Evolutionary conservation across 352 stramenopile genomes (phyloP), one percentile per base, ranked within the genome.

Genomic region (Globisporangium uncinulatum): DNA sequence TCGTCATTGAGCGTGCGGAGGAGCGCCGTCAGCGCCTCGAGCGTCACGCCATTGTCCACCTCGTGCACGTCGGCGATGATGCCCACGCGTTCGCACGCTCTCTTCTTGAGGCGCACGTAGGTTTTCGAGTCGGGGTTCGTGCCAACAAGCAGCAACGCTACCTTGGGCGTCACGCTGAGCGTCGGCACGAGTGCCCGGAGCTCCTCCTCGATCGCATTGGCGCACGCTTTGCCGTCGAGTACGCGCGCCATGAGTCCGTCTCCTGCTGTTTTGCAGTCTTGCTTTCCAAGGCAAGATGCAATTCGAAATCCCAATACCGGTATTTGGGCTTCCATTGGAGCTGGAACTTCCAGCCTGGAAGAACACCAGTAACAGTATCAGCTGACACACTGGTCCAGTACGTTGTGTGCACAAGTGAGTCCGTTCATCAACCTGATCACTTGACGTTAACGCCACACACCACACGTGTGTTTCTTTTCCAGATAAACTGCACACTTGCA

Each of bases 101-200:
- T 98, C 71, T 99, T 98, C 73, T 99, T 99, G 46, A 96, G 97
- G 14, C 94, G 83, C 32, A 98, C 94, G 64, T 98, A 99, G n/a
- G 90, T 96, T 17, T 75, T 70, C 21, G 87, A 97, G 65, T 98
- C 95, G 41, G 69, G 73, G 32, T 92, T 73, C 46, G 78, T 67
- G 46, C 94, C 94, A 6, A 99, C 89, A 34, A 99, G 75, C 51
- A 98, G 85, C 8, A 98, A 79, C 48, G 90, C 94, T n/a, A 99
- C 70, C 7, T 95, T 94, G 11, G 96, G 96, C 24, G 21, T 45
- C 15, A 82, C 56, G 32, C 48, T 51, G 37, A 67, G 29, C 8
- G 56, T 32, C 19, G 51, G 20, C 13, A 92, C 66, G 37, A 80
- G 57, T 46, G 66, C 62, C 49, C 76, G 66, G 29, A 96, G 62